These are phyloP conservation scores for Blastobotrys indianensis DNA, from an alignment of 1,139 yeast genomes.

Conservation along the genomic window DNA sequence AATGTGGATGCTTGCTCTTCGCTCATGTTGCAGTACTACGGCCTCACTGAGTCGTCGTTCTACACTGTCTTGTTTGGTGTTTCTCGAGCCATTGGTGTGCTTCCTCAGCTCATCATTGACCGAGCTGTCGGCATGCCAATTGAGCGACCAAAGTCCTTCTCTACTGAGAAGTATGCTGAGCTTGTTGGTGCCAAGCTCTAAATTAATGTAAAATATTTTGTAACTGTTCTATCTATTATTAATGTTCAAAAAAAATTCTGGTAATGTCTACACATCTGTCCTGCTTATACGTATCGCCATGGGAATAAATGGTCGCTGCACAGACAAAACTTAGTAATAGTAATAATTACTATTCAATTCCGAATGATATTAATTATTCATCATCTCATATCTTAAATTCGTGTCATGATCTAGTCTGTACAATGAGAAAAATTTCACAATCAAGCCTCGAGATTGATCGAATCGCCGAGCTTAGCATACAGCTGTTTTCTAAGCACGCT, in stretches of 20 bases:
- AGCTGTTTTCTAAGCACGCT: constrained; percentile 59
- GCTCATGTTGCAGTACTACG: constrained; percentile 61
- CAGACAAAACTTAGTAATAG: too few species aligned
- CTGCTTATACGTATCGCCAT: too few species aligned
- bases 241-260: constrained; percentile 3
- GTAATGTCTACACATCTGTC: too few species aligned
- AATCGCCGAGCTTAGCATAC: constrained; percentile 84
- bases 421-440: constrained; percentile 5
- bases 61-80: constrained; percentile 58
- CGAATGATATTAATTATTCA: too few species aligned
- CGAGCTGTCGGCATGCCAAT: constrained; percentile 55
- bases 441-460: constrained; percentile 67
- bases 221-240: not conserved
- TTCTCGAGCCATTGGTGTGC: constrained; percentile 52
- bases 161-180: constrained; percentile 42
- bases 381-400: not conserved
- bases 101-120: constrained; percentile 57
- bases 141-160: constrained; percentile 55
- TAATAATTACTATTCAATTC: too few species aligned
- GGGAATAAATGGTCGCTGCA: too few species aligned
- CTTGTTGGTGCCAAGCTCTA: constrained; percentile 38
- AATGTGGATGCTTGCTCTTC: constrained; percentile 98
- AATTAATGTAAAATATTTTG: constrained; percentile 7
- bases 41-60: constrained; percentile 48
- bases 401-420: too few species aligned